phyloP scores from a whole-genome alignment of 73 alveolate species.

The Urostyla sp. region DNA sequence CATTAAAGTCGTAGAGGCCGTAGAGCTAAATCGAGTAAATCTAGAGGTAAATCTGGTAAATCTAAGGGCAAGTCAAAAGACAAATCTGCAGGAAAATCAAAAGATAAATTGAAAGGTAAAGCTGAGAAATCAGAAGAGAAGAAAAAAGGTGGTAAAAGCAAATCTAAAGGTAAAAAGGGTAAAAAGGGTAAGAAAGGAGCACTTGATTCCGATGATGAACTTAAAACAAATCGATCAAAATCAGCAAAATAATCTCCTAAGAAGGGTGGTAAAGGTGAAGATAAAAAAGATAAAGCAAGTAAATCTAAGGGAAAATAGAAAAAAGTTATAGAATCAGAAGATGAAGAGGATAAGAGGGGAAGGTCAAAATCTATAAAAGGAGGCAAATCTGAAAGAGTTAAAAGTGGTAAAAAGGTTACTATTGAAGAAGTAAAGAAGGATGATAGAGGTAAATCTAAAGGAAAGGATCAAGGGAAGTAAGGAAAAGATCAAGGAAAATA shows the following conservation, averaged over 20 bases:
- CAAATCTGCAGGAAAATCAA: no score
- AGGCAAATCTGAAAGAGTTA: slow-evolving; percentile 4
- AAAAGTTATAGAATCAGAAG: neutral
- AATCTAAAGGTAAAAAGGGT: neutral
- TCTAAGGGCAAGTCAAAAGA: no score
- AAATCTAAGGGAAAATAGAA: neutral
- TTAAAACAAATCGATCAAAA: neutral
- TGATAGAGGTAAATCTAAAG: slow-evolving; percentile 5
- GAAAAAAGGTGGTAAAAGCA: neutral
- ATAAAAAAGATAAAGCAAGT: neutral
- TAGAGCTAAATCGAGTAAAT: no score
- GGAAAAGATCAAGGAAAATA: no score
- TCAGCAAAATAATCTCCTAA: neutral
- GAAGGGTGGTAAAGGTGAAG: slow-evolving; percentile 23
- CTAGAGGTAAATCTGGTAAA: no score
- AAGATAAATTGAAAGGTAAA: no score
- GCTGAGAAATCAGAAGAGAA: no score
- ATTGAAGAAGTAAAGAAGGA: slow-evolving; percentile 25
- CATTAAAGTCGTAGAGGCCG: no score
- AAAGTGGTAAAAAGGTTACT: slow-evolving; percentile 38
- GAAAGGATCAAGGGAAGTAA: no score
- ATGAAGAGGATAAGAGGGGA: slow-evolving; percentile 20
- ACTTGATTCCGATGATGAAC: neutral
- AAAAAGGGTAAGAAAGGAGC: slow-evolving; percentile 15
- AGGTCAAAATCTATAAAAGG: slow-evolving; percentile 31